Evolutionary conservation across 306 rosid genomes (phyloP).

Genomic region (Prunus persica): DNA sequence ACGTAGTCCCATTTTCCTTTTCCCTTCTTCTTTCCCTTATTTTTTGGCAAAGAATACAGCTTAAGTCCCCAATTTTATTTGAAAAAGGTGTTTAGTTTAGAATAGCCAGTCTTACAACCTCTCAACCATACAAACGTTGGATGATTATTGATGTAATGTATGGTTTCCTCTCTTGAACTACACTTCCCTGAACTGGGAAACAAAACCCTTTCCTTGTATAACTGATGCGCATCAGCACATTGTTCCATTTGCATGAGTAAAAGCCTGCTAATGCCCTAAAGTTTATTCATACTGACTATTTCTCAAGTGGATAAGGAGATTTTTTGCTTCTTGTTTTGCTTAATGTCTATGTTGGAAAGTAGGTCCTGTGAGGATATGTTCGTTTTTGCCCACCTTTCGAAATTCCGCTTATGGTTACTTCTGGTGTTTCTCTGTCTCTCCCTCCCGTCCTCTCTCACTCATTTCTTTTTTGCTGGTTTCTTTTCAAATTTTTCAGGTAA

Average conservation of each 20-base stretch:
- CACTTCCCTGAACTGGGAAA: too few relatives aligned
- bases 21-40: too few relatives aligned
- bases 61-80: neutral
- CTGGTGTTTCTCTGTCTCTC: neutral
- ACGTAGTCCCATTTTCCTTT: too few relatives aligned
- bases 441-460: neutral
- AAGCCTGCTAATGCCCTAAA: neutral
- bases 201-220: too few relatives aligned
- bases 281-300: neutral
- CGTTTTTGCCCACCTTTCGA: neutral
- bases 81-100: neutral
- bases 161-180: neutral
- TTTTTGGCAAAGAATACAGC: neutral
- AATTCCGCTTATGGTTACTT: neutral
- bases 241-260: neutral
- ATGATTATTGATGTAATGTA: neutral
- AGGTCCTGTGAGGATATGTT: neutral
- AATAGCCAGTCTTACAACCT: neutral
- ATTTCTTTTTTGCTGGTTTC: slow-evolving; percentile 19
- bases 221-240: neutral
- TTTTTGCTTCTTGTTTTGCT: neutral
- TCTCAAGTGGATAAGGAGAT: neutral
- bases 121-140: neutral
- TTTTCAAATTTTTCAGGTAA: slow-evolving; percentile 50
- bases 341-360: neutral